Conservation (phyloP, 371 early-diverging fungal genomes). For the Mucor piriformis region DNA sequence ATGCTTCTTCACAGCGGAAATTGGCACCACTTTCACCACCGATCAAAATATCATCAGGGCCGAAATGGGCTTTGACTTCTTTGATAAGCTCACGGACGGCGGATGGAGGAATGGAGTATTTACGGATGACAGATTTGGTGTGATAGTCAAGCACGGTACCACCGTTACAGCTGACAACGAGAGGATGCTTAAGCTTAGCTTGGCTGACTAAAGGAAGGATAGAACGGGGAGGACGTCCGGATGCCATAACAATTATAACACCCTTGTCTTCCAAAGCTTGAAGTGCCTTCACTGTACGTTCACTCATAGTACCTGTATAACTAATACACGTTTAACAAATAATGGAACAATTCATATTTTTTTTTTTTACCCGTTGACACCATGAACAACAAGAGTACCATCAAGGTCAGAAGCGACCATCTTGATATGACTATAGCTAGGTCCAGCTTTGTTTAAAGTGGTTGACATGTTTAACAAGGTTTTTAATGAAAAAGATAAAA, state of each 20-base stretch:
- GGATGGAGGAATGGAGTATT: constrained; percentile 34
- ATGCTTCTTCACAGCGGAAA: constrained; percentile 41
- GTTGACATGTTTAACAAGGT: constrained; percentile 6
- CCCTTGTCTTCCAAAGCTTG: constrained; percentile 37
- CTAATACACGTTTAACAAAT: too few species aligned
- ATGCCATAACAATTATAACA: constrained; percentile 39
- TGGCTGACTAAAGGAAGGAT: constrained; percentile 38
- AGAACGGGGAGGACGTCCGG: constrained; percentile 42
- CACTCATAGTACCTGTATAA: constrained; percentile 24
- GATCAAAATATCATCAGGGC: constrained; percentile 28
- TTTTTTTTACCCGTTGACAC: background rate
- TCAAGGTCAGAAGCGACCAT: constrained; percentile 49
- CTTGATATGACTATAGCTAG: constrained; percentile 21
- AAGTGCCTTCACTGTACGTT: constrained; percentile 32
- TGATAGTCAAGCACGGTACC: constrained; percentile 40
- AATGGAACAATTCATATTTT: too few species aligned
- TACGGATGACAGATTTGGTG: constrained; percentile 29
- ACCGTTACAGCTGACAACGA: constrained; percentile 44
- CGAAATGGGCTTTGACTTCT: constrained; percentile 31
- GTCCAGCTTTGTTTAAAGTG: background rate
- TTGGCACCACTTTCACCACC: constrained; percentile 37
- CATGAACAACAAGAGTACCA: constrained; percentile 35
- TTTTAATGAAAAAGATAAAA: background rate
- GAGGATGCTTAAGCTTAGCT: constrained; percentile 27
- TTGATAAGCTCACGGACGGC: constrained; percentile 25